Conservation (phyloP, 495 filamentous ascomycete species). For the Parathielavia appendiculata region DNA sequence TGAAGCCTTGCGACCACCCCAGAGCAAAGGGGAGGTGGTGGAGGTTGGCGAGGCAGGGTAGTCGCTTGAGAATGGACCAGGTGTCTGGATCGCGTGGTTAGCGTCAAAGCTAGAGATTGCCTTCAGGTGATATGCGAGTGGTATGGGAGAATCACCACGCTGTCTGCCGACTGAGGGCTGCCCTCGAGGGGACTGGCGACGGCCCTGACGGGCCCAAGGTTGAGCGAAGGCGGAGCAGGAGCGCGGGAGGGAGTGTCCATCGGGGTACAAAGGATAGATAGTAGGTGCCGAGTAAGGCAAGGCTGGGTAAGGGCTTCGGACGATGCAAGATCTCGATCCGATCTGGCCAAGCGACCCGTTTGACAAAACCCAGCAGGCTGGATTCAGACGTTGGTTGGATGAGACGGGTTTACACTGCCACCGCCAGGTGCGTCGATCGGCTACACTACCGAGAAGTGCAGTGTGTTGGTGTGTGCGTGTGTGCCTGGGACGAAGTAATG, state of each 20-base stretch:
- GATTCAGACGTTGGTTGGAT: slow-evolving; percentile 3
- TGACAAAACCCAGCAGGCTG: background rate
- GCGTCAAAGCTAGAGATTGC: background rate
- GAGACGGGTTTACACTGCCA: slow-evolving; percentile 21
- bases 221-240: slow-evolving; percentile 14
- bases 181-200: background rate
- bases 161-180: slow-evolving; percentile 8
- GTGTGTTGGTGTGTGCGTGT: slow-evolving; percentile 9
- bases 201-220: slow-evolving; percentile 14
- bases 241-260: slow-evolving; percentile 16
- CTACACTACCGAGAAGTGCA: background rate
- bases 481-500: background rate
- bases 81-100: background rate
- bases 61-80: slow-evolving; percentile 2
- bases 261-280: background rate
- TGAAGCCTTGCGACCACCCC: background rate
- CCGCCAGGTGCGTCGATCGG: slow-evolving; percentile 7
- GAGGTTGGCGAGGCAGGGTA: background rate
- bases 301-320: background rate
- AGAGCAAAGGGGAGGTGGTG: background rate
- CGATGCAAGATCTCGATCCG: background rate
- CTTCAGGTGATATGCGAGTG: background rate
- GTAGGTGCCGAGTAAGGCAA: background rate
- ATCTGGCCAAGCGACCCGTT: background rate
- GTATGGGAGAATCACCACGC: background rate